Percentiles rank a stretch among this genome's conserved stretches.
phyloP scores from a whole-genome alignment of 2,329 filamentous ascomycete genomes.

The Fusarium equiseti region DNA sequence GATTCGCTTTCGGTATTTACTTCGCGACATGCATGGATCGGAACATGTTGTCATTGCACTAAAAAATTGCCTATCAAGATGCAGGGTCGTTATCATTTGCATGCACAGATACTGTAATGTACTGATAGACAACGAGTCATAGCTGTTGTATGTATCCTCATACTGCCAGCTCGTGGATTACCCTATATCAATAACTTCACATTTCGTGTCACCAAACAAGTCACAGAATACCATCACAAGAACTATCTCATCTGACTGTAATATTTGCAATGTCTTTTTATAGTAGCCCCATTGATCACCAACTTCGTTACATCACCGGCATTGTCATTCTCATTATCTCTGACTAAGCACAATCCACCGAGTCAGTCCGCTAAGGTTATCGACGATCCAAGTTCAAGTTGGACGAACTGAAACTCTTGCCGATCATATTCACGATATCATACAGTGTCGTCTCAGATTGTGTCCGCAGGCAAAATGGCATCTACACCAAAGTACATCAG shows the following conservation, averaged over 20 bases:
- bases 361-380: slow-evolving; percentile 14
- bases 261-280: neutral
- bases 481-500: slow-evolving; percentile 74
- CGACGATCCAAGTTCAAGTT: slow-evolving; percentile 3
- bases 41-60: slow-evolving; percentile 6
- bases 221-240: neutral
- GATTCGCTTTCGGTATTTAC: slow-evolving; percentile 3
- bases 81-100: slow-evolving; percentile 15
- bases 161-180: neutral
- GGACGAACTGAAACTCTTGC: slow-evolving; percentile 8
- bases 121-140: neutral
- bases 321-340: slow-evolving; percentile 4
- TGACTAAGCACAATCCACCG: slow-evolving; percentile 32
- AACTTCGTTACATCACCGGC: slow-evolving; percentile 5
- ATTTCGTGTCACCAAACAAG: neutral
- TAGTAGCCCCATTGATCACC: neutral
- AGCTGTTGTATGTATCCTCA: neutral
- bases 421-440: slow-evolving; percentile 1
- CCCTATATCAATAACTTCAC: slow-evolving; percentile 6
- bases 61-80: neutral
- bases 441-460: neutral
- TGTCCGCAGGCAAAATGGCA: slow-evolving; percentile 40
- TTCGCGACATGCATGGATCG: slow-evolving; percentile 11
- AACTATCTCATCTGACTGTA: neutral
- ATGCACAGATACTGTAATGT: neutral